Conservation (phyloP, 1,139 yeast genomes). For the Hemisphaericaspora subhashii region DNA sequence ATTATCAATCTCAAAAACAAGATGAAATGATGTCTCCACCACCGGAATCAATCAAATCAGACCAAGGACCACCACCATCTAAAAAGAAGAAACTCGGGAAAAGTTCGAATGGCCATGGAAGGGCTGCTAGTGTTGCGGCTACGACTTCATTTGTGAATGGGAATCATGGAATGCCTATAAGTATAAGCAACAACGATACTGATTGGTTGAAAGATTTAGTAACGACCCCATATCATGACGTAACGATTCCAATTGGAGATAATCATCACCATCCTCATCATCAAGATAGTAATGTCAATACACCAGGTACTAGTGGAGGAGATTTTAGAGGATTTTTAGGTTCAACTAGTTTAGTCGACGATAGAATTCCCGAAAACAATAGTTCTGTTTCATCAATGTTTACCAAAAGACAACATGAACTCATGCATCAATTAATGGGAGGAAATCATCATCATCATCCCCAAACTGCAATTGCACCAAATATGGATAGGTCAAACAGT, state of each 20-base stretch:
- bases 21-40: constrained; percentile 1
- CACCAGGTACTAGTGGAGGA: constrained; percentile 10
- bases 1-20: constrained; percentile 6
- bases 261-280: neutral
- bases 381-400: constrained; percentile 6
- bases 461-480: constrained; percentile 2
- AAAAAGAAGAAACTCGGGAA: constrained; percentile 5
- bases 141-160: constrained; percentile 8
- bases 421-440: constrained; percentile 10
- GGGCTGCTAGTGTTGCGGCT: neutral
- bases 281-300: constrained; percentile 4
- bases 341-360: constrained; percentile 7
- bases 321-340: constrained; percentile 15
- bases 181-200: constrained; percentile 25
- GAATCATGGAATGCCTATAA: constrained; percentile 14
- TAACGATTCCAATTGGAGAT: constrained; percentile 11
- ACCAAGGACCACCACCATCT: constrained; percentile 1
- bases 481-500: constrained; percentile 3
- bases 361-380: neutral
- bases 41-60: constrained; percentile 1
- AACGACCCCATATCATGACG: constrained; percentile 54
- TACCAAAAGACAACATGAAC: constrained; percentile 11
- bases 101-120: neutral
- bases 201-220: constrained; percentile 73
- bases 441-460: constrained; percentile 3